Evolutionary conservation across 2,329 filamentous ascomycete genomes (phyloP).

Genomic region (Penicillium sclerotigenum): DNA sequence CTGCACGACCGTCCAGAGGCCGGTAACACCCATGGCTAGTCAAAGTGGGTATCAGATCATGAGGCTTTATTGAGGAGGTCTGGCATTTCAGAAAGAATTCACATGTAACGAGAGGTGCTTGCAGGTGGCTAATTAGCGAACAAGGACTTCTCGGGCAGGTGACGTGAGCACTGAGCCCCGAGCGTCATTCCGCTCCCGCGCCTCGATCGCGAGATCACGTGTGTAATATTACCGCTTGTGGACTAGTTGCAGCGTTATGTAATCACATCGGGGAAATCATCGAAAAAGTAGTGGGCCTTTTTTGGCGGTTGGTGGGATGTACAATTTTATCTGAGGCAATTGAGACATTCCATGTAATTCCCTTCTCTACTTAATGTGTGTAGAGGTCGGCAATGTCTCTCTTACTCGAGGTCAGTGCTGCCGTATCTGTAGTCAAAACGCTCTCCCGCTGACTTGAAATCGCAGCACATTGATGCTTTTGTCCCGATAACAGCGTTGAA

Average conservation of each 20-base stretch:
- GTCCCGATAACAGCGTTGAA: slow-evolving; percentile 44
- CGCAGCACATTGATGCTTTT: slow-evolving; percentile 42
- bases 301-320: slow-evolving; percentile 13
- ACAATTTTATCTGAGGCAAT: slow-evolving; percentile 1
- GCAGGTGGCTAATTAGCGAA: not conserved
- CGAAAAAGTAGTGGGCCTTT: slow-evolving; percentile 13
- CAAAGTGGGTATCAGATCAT: slow-evolving; percentile 3
- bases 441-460: slow-evolving; percentile 23
- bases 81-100: not conserved
- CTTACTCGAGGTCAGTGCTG: slow-evolving; percentile 32
- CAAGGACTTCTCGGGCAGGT: not conserved
- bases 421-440: not conserved
- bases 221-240: slow-evolving; percentile 16
- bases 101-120: not conserved
- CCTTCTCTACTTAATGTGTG: slow-evolving; percentile 16
- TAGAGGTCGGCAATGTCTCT: slow-evolving; percentile 23
- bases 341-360: slow-evolving; percentile 8
- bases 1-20: slow-evolving; percentile 93
- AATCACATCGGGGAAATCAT: not conserved
- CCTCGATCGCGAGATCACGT: slow-evolving; percentile 24
- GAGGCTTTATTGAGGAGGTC: not conserved
- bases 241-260: slow-evolving; percentile 12
- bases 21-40: slow-evolving; percentile 84
- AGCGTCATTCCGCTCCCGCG: not conserved
- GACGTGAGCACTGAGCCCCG: not conserved